Base-by-base conservation (phyloP, 2,329 filamentous ascomycete species). In the Alternaria novae-zelandiae region DNA sequence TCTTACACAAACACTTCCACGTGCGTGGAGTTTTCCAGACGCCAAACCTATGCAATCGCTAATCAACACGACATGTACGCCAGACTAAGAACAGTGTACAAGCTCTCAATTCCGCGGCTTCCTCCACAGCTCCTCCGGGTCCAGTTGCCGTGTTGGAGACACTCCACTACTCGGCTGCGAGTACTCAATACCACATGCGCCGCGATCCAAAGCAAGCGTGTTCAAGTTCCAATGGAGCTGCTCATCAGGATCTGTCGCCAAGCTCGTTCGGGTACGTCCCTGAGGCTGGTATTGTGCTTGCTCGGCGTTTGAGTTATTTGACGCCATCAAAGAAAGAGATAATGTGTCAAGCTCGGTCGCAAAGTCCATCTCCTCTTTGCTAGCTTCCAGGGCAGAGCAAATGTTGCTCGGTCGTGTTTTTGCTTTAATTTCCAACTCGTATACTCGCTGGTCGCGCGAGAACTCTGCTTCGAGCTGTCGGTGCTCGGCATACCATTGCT, bases 211-310 rank as follows among this genome's bases (percentile, higher is more conserved):
- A 32, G 70, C 64, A 21, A 79, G 70, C 7, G 75, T 71, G 17
- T 75, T 76, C 17, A 79, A 68, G 36, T 71, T 65, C 77, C 77
- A 79, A 53, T 78, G 77, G 9, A 79, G 67, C 49, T 78, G 76
- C 65, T 79, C 76, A 10, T 76, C 75, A 2, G 74, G 64, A 57
- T 79, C 77, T 25, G 57, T 73, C 10, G 76, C 75, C 23, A 79
- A 47, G 45, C 67, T 77, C 11, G 66, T 60, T 13, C 75, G 70
- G 15, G 61, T 58, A 11, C 74, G 73, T 53, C 59, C 23, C 15
- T 66, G 64, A 3, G 61, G 50, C 36, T 67, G 65, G n/a, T 50
- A 54, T 10, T 45, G 64, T 1, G 53, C 20, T n/a, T 54, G 50
- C 9, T 56, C 60, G 28, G 20, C 45, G 20, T 61, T 54, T 41